Conservation (phyloP, 495 filamentous ascomycete genomes). For the Thermochaetoides thermophila region DNA sequence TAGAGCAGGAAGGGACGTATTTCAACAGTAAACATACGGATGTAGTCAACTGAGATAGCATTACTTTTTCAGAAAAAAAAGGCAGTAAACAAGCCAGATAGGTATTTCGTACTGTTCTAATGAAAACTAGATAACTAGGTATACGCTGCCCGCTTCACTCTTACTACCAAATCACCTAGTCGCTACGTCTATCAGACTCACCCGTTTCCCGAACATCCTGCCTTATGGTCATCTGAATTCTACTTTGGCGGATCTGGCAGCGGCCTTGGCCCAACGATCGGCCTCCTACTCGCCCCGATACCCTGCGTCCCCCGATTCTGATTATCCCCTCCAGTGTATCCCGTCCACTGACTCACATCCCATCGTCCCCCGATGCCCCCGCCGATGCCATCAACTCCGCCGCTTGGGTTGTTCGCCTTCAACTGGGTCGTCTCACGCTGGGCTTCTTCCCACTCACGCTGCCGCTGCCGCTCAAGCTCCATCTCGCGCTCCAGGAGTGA, state of each 20-base stretch:
- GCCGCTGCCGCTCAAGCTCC: slow-evolving; percentile 85
- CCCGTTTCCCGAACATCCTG: background rate
- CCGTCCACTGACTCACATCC: slow-evolving; percentile 78
- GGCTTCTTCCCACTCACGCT: slow-evolving; percentile 89
- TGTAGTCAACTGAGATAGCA: no score
- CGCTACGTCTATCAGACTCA: no score
- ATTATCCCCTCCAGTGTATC: slow-evolving; percentile 69
- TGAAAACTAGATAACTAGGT: no score
- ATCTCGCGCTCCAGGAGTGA: slow-evolving; percentile 87
- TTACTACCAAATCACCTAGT: no score
- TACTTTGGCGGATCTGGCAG: slow-evolving; percentile 28
- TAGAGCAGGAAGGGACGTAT: no score
- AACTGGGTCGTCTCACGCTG: slow-evolving; percentile 57
- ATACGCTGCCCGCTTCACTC: no score
- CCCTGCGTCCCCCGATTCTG: slow-evolving; percentile 61
- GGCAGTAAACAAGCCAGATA: no score
- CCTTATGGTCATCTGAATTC: no score
- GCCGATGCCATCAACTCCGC: slow-evolving; percentile 37
- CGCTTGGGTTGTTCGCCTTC: slow-evolving; percentile 17
- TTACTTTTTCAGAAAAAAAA: no score
- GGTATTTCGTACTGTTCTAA: no score
- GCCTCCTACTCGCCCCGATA: slow-evolving; percentile 59
- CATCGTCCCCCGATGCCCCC: slow-evolving; percentile 49
- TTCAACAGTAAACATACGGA: no score
- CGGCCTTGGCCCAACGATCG: slow-evolving; percentile 66